A percentile compares a stretch with the other conserved stretches of the same genome.
Conservation (phyloP, 345 rosid species). For the Populus euphratica region DNA sequence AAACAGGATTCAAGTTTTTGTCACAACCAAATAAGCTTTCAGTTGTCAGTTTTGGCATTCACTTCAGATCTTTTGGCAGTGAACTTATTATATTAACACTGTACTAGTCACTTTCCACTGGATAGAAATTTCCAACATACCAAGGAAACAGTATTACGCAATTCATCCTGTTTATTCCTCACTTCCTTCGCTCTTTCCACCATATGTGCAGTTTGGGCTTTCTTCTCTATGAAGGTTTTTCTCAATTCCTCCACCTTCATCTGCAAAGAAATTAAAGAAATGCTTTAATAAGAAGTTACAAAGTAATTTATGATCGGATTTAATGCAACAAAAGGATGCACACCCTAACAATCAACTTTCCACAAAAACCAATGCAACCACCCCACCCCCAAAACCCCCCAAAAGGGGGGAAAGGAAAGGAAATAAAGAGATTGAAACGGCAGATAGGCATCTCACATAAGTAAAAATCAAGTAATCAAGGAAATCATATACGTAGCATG, state of each 20-base stretch:
- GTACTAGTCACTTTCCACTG: no score
- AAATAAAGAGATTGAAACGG: no score
- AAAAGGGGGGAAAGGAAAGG: no score
- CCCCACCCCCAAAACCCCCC: no score
- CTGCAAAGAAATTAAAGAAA: conserved; percentile 32
- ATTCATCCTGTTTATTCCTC: conserved; percentile 61
- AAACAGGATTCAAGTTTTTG: no score
- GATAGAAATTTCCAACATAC: conserved; percentile 35
- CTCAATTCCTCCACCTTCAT: conserved; percentile 50
- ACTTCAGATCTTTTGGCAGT: no score
- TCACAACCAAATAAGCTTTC: no score
- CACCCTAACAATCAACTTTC: background rate
- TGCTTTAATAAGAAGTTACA: background rate
- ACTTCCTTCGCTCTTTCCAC: conserved; percentile 64
- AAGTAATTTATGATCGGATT: background rate
- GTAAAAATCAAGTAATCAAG: background rate
- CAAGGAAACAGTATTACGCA: conserved; percentile 50
- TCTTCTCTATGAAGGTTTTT: conserved; percentile 58
- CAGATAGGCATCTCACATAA: no score
- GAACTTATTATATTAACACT: no score
- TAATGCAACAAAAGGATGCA: background rate
- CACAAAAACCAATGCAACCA: no score
- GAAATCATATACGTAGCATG: background rate
- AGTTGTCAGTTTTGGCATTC: no score
- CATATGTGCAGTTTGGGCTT: conserved; percentile 59